A percentile compares a stretch with the other conserved stretches of the same genome.
Conservation (phyloP, 208 protist genomes). For the Strigomonas culicis region DNA sequence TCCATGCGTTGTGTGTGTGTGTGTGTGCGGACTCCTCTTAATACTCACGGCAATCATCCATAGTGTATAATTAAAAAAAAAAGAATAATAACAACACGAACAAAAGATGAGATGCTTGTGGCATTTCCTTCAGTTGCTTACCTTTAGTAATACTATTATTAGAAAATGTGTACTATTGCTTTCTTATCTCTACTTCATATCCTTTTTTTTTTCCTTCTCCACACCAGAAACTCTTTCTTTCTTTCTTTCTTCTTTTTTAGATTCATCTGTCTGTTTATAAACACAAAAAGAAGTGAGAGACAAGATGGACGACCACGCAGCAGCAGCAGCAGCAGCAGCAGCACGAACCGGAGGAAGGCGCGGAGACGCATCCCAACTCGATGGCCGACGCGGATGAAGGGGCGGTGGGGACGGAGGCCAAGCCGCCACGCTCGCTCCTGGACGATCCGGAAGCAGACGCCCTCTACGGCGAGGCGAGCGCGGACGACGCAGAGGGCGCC, state of each 20-base stretch:
- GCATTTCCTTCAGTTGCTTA: background rate
- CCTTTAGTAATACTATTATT: background rate
- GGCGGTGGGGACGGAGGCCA: background rate
- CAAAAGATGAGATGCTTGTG: background rate
- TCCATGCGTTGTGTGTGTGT: no score
- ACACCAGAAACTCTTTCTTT: conserved; percentile 6
- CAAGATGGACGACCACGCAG: background rate
- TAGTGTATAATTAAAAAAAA: no score
- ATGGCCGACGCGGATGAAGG: conserved; percentile 9
- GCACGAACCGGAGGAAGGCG: background rate
- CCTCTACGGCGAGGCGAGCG: background rate
- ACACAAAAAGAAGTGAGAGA: background rate
- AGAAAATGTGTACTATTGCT: no score
- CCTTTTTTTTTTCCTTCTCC: conserved; percentile 1
- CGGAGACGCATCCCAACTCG: background rate
- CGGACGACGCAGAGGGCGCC: conserved; percentile 9
- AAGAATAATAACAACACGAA: conserved; percentile 1
- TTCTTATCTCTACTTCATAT: conserved; percentile 6
- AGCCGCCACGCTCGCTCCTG: background rate
- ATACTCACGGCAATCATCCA: no score
- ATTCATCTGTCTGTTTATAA: no score
- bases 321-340: background rate
- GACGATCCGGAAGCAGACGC: background rate
- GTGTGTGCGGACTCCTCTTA: background rate
- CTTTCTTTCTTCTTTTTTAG: conserved; percentile 18